Base-by-base conservation (phyloP, 805 yeast species). In the Pichia heedii region DNA sequence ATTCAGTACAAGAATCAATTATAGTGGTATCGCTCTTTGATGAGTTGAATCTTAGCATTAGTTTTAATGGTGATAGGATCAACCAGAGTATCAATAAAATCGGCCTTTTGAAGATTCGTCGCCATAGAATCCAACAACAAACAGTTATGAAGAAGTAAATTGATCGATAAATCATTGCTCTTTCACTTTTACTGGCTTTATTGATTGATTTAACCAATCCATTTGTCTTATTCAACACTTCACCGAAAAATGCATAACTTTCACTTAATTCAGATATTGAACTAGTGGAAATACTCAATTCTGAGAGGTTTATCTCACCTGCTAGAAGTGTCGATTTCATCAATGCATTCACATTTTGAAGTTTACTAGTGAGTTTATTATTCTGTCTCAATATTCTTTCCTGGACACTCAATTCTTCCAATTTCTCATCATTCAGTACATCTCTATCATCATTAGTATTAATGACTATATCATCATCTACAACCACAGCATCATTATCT, bases 201-300 rank as follows among this genome's bases (percentile, higher is more conserved):
- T 75, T 77, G 35, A 76, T 74, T 39, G 70, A 66, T 48, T 64
- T 66, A 34, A 76, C 77, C 34, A 76, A 64, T 21, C 66, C 65
- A 37, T 64, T 66, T 1, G 78, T 70, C 41, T 61, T 67, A 39
- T 58, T 51, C 32, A 76, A 54, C 8, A 74, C 54, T 33, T 61
- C 63, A 20, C 64, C 66, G 54, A 75, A 70, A 38, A 61, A 60
- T 18, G 58, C 61, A 50, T 71, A 67, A 40, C 68, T 66, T 13
- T 66, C 65, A 42, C 74, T 68, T 43, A 74, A 58, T 10, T 55
- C 50, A 12, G 57, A 43, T 43, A 76, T 56, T 33, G 69, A 70
- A 24, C 65, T 55, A 0, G 75, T 62, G 27, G 77, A 77, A 37
- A 65, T 68, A 30, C 71, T 71, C 8, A 76, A 53, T 5, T 73